Evolutionary conservation across 108 stramenopile genomes (phyloP).

Genomic region (Skeletonema grethae): DNA sequence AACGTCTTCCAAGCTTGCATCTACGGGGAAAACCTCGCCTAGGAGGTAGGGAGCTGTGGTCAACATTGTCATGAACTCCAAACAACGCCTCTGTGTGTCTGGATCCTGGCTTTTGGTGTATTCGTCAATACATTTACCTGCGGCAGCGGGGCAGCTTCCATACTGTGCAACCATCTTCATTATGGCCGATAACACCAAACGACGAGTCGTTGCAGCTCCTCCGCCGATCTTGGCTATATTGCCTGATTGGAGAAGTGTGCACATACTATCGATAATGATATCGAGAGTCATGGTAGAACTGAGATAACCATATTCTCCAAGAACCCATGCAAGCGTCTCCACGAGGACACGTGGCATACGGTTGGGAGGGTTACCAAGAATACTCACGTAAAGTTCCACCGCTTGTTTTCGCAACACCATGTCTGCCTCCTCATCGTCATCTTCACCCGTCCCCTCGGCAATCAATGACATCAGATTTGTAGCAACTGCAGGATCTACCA

Average conservation of each 20-base stretch:
- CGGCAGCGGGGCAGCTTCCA: conserved; percentile 85
- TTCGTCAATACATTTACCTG: conserved; percentile 84
- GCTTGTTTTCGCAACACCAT: conserved; percentile 89
- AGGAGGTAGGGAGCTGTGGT: conserved; percentile 76
- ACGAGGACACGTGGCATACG: conserved; percentile 84
- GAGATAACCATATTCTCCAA: conserved; percentile 98
- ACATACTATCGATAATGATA: conserved; percentile 76
- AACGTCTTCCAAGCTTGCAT: conserved; percentile 92
- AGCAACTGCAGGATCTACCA: conserved; percentile 90
- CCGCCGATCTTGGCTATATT: conserved; percentile 39
- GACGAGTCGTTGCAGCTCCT: conserved; percentile 73
- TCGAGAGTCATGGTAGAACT: conserved; percentile 62
- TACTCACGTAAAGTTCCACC: conserved; percentile 86
- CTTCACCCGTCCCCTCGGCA: conserved; percentile 96
- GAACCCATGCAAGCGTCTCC: conserved; percentile 96
- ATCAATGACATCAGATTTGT: conserved; percentile 94
- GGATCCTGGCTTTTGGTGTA: conserved; percentile 86
- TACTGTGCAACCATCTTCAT: conserved; percentile 95
- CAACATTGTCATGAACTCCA: conserved; percentile 89
- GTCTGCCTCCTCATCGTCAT: conserved; percentile 89
- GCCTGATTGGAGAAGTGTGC: conserved; percentile 48
- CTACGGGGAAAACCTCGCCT: conserved; percentile 93
- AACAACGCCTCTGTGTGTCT: conserved; percentile 91
- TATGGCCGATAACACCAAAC: conserved; percentile 85
- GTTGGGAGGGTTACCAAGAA: conserved; percentile 73